Evolutionary conservation across 176 grass and related monocot species (phyloP), one percentile per base, ranked within the genome.

Genomic region (Eremochloa ophiuroides): DNA sequence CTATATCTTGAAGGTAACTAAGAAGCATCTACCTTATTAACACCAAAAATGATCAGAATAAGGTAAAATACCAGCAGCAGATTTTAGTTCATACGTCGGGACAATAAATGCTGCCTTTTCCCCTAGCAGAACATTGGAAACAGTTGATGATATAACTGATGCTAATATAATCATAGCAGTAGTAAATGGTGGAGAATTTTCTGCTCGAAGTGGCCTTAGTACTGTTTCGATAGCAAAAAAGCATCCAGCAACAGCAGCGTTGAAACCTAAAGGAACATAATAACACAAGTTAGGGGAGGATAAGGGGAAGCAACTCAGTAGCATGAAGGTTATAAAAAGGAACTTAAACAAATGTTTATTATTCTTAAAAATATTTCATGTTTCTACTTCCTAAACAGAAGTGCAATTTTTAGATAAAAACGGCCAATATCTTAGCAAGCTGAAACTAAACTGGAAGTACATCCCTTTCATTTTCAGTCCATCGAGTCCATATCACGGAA

Each of bases 121-220:
- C 77, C 88, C 93, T 81, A 91, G 63, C 71, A 98, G 82, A 76
- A 98, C 96, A 81, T 98, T 98, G 44, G 93, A 95, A 37, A 98
- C 93, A 56, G 96, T 98, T 81, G 96, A 98, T 74, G 96, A 98
- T 89, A 98, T 98, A 86, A 98, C 90, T 64, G 96, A 95, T 73
- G 96, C 92, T 86, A 98, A 88, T 75, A 98, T 98, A 84, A 98
- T 95, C 96, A 95, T 98, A 86, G 93, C 92, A 77, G 96, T 98
- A 27, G 92, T 98, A 84, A 98, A 98, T 60, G 96, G 96, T 75
- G 96, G 96, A 51, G 93, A 95, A 74, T 98, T 98, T 81, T 98
- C 96, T 84, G 96, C 96, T 85, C 73, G 86, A 89, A 98, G 92
- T 79, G 96, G 96, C 84, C 96, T 93, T 76, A 98, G 75, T 77